Evolutionary conservation across 257 asterid genomes (phyloP), one percentile per base, ranked within the genome.

Genomic region (Solanum ossicruentum): DNA sequence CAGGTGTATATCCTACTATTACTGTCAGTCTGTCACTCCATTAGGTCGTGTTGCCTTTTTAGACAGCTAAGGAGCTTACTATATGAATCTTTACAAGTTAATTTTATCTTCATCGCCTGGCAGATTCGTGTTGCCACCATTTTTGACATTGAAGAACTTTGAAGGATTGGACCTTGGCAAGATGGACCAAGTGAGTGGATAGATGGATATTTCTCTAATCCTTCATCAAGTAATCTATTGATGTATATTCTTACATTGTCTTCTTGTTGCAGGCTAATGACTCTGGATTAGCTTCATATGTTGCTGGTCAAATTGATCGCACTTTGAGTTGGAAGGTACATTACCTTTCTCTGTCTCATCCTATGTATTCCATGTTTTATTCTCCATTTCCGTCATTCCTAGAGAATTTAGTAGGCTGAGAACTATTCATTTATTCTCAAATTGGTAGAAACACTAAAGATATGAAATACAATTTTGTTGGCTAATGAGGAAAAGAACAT

Each of bases 231-330:
- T 45, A 78, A 61, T 88, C 28, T 86, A 12, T 83, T 83, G 58
- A 77, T 12, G 15, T 72, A 60, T n/a, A 11, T 49, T 60, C 81
- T 85, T 85, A 84, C 77, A 80, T 26, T 70, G 61, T 82, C 21
- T 80, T 84, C 41, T 82, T 32, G 66, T 78, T 88, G 84, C 84
- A 95, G 98, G 88, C 95, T 84, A 67, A 84, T 70, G 97, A 95
- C 88, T 95, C 97, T 88, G 98, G 97, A 84, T 89, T 95, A 60
- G 97, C 98, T 85, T 90, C 94, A 13, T 95, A 95, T 70, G 98
- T 95, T 63, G 97, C 97, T 78, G 95, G 98, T 82, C 98, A 95
- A 88, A 87, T 95, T 87, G 98, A 95, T 87, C 98, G 98, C 80
- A 85, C 97, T 41, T 87, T 93, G 89, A 95, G 98, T 90, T 95